phyloP scores from a whole-genome alignment of 2,329 filamentous ascomycete genomes.

The Pseudopithomyces chartarum region DNA sequence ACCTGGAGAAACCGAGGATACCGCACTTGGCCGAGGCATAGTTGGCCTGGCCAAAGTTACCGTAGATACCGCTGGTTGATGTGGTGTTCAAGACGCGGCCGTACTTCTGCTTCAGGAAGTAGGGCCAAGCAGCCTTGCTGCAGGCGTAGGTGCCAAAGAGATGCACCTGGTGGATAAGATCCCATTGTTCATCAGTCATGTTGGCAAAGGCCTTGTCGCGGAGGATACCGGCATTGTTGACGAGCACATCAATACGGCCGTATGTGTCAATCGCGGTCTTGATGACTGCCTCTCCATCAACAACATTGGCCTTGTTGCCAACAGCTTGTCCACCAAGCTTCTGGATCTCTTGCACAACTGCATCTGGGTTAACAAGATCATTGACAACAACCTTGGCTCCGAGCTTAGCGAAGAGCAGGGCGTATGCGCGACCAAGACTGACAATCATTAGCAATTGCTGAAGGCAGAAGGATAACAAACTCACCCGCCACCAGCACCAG shows the following conservation, averaged over 20 bases:
- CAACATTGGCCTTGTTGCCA: conserved; percentile 89
- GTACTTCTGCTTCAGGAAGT: conserved; percentile 98
- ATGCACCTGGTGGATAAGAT: conserved; percentile 90
- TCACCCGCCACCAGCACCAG: conserved; percentile 48
- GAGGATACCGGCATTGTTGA: conserved; percentile 98
- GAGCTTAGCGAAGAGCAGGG: conserved; percentile 81
- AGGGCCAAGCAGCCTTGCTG: conserved; percentile 96
- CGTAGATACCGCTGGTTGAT: conserved; percentile 96
- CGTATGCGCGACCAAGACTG: conserved; percentile 88
- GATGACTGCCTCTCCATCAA: conserved; percentile 88
- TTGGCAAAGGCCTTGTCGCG: conserved; percentile 97
- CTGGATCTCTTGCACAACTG: conserved; percentile 89
- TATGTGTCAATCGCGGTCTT: conserved; percentile 93
- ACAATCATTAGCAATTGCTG: conserved; percentile 24
- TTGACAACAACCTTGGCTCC: conserved; percentile 91
- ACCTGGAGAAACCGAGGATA: conserved; percentile 93
- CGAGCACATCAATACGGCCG: conserved; percentile 89
- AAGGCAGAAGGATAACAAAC: neutral
- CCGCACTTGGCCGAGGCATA: conserved; percentile 76
- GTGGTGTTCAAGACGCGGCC: conserved; percentile 96
- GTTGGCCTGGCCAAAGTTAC: conserved; percentile 98
- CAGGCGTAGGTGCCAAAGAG: conserved; percentile 94
- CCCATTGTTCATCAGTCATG: conserved; percentile 95
- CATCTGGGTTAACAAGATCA: conserved; percentile 90
- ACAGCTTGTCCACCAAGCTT: conserved; percentile 87